Base-by-base conservation (phyloP, 805 yeast species). In the Starmerella sp. region DNA sequence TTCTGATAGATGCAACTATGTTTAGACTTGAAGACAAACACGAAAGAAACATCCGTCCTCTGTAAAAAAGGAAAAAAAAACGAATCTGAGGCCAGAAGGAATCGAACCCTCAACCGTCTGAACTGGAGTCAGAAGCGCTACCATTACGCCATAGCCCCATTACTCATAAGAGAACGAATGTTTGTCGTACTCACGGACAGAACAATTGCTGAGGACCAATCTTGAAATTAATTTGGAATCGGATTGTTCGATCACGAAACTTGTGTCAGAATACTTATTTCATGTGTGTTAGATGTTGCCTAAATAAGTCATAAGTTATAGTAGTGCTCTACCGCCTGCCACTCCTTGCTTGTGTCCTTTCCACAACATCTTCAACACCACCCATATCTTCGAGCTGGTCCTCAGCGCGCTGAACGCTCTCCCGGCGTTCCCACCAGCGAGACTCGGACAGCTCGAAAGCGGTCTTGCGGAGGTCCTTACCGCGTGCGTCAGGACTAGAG, bases 341-440 rank as follows among this genome's bases (percentile, higher is more conserved):
- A 13, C 50, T 36, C 3, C 56, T 38, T 9, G 44, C 44, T 35
- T 43, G 47, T 3, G 54, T 30, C 63, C 78, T 80, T 66, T 89
- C 96, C 8, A 91, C 73, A 38, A 91, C 82, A 56, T 86, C 95
- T 15, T 86, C 95, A 57, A 88, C 90, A 56, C 95, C 96, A 49
- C 95, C 95, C 68, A 85, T 66, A 63, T 89, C 96, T 69, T 91
- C 97, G 63, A 86, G 71, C 66, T 82, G 80, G 62, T 91, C 97
- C 71, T 91, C 98, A 51, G 86, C 85, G 42, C 81, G 77, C 67
- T 95, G 82, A 29, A 91, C 83, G 64, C 83, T 91, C 63, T 91
- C 97, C 72, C 97, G 82, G 73, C 97, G 84, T 68, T 91, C 97
- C 97, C 97, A 91, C 93, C 95, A 91, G 72, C 98, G 80, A 61